Evolutionary conservation across 1,284 basidiomycete species (phyloP).

Genomic region (Schizopora paradoxa): DNA sequence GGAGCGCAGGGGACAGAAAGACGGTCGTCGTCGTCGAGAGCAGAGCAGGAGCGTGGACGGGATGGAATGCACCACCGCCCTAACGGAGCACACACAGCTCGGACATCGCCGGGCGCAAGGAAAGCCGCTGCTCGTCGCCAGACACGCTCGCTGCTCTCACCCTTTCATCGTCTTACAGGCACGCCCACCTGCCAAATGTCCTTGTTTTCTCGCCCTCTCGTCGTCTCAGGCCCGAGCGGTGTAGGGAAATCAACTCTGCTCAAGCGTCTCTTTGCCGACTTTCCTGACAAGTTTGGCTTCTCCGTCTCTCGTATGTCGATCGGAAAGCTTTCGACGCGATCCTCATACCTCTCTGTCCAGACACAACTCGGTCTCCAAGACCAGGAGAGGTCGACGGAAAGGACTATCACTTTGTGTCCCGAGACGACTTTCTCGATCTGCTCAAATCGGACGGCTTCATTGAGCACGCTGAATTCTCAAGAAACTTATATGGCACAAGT

Average conservation of each 20-base stretch:
- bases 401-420: slow-evolving; percentile 71
- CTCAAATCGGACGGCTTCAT: slow-evolving; percentile 64
- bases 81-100: too few species aligned
- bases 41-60: too few species aligned
- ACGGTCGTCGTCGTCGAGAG: too few species aligned
- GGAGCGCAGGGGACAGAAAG: too few species aligned
- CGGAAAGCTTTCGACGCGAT: neutral
- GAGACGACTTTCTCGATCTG: slow-evolving; percentile 57
- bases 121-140: too few species aligned
- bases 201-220: slow-evolving; percentile 46
- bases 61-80: too few species aligned
- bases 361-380: slow-evolving; percentile 88
- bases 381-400: slow-evolving; percentile 80
- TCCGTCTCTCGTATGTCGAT: slow-evolving; percentile 80
- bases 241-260: slow-evolving; percentile 95
- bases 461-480: slow-evolving; percentile 81
- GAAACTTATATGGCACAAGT: slow-evolving; percentile 92
- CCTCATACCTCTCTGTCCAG: slow-evolving; percentile 35
- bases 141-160: too few species aligned
- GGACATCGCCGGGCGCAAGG: too few species aligned
- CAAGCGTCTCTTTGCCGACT: slow-evolving; percentile 76
- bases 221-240: slow-evolving; percentile 83
- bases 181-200: too few species aligned
- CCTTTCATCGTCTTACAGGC: too few species aligned
- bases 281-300: slow-evolving; percentile 88